Percentiles rank a stretch among this genome's conserved stretches.
These are phyloP conservation scores for Cyclanthera cordifolia DNA, from an alignment of 306 rosid genomes.

Conservation along the genomic window DNA sequence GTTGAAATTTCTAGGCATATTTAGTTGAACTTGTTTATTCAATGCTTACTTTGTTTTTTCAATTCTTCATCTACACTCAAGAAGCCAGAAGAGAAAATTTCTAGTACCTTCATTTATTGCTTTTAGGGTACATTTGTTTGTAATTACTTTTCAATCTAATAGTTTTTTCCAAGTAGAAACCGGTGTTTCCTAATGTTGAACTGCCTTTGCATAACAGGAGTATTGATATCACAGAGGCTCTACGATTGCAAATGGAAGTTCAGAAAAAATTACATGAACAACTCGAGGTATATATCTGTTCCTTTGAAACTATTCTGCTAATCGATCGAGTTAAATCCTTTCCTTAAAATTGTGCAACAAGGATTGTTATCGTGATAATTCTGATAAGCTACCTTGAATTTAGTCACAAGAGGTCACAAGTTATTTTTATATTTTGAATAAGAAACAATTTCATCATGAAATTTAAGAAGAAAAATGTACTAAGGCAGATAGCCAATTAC, in stretches of 20 bases:
- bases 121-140: background rate
- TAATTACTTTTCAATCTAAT: background rate
- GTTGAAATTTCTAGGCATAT: background rate
- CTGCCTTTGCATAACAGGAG: constrained; percentile 44
- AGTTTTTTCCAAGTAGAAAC: background rate
- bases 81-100: background rate
- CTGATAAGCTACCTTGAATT: background rate
- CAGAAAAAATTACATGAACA: constrained; percentile 95
- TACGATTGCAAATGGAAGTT: constrained; percentile 97
- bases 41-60: background rate
- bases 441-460: no score
- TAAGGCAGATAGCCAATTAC: no score
- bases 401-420: no score
- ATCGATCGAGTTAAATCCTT: background rate
- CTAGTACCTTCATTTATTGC: background rate
- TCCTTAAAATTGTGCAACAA: background rate
- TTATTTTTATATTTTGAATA: no score
- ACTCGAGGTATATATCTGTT: constrained; percentile 62
- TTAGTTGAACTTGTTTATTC: background rate
- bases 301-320: background rate
- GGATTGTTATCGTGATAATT: background rate
- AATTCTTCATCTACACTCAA: background rate
- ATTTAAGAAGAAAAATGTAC: no score
- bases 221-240: constrained; percentile 90
- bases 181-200: background rate